These are phyloP conservation scores for Schwanniomyces vanrijiae DNA, from an alignment of 805 yeast species.

Conservation along the genomic window DNA sequence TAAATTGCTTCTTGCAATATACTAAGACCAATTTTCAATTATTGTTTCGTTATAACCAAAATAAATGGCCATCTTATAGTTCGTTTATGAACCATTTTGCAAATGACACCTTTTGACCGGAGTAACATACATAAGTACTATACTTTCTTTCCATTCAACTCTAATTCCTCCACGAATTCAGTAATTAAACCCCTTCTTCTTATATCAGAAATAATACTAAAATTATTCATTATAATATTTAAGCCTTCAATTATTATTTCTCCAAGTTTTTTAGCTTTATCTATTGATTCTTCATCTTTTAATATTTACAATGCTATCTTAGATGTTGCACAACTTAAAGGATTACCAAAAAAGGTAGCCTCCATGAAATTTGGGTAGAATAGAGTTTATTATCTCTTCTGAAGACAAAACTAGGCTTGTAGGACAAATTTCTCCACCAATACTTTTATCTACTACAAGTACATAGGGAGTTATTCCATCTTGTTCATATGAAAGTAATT, in stretches of 20 bases:
- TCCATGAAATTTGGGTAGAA: slow-evolving; percentile 24
- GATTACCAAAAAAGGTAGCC: slow-evolving; percentile 28
- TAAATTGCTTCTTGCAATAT: too few relatives aligned
- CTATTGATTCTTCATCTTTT: slow-evolving; percentile 20
- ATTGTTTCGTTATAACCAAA: too few relatives aligned
- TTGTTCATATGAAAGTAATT: slow-evolving; percentile 1
- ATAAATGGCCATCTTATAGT: too few relatives aligned
- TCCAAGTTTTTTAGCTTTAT: slow-evolving; percentile 10
- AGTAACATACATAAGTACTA: slow-evolving; percentile 25
- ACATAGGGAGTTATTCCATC: slow-evolving; percentile 21
- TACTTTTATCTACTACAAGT: slow-evolving; percentile 22
- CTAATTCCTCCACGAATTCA: slow-evolving; percentile 9
- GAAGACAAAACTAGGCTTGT: slow-evolving; percentile 18
- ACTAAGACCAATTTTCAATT: too few relatives aligned
- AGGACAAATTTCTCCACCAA: slow-evolving; percentile 24
- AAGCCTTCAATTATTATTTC: slow-evolving; percentile 16
- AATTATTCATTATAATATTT: slow-evolving; percentile 8
- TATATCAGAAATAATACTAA: slow-evolving; percentile 17
- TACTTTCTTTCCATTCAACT: slow-evolving; percentile 11
- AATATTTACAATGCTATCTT: slow-evolving; percentile 23
- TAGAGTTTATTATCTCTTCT: slow-evolving; percentile 19
- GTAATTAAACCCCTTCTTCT: slow-evolving; percentile 22
- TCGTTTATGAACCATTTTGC: too few relatives aligned
- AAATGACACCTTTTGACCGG: slow-evolving; percentile 20
- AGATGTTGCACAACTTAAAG: slow-evolving; percentile 22